Percentiles rank a stretch among this genome's conserved stretches.
These are phyloP conservation scores for Juglanconis sp. DNA, from an alignment of 2,329 filamentous ascomycete species.

Conservation along the genomic window DNA sequence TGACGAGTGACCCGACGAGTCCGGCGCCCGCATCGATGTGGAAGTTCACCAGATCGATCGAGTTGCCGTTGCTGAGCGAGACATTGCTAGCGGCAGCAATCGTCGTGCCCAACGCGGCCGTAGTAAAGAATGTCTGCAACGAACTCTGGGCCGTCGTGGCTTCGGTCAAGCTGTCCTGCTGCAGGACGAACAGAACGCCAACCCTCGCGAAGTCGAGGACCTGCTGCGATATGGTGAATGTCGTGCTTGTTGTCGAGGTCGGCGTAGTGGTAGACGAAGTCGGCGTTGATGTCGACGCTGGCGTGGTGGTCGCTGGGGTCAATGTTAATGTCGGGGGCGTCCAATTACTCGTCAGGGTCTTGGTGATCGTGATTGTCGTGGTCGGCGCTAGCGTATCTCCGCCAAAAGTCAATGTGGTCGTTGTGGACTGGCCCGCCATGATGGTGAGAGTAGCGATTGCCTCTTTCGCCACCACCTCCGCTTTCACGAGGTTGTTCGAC, in stretches of 20 bases:
- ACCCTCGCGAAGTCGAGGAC: constrained; percentile 63
- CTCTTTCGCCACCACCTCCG: constrained; percentile 22
- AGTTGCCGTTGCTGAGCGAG: constrained; percentile 36
- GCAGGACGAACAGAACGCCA: constrained; percentile 59
- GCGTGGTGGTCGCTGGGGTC: constrained; percentile 25
- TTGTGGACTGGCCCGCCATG: constrained; percentile 28
- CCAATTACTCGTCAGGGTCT: constrained; percentile 24
- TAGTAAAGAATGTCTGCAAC: constrained; percentile 54
- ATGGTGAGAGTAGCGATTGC: constrained; percentile 31
- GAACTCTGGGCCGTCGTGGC: constrained; percentile 53
- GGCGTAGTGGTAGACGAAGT: constrained; percentile 25
- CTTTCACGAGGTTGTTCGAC: constrained; percentile 20
- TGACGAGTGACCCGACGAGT: constrained; percentile 18
- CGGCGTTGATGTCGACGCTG: constrained; percentile 19
- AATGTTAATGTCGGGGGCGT: constrained; percentile 18
- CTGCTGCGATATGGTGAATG: constrained; percentile 51
- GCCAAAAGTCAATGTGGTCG: constrained; percentile 31
- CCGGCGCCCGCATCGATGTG: constrained; percentile 37
- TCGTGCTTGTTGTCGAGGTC: constrained; percentile 25
- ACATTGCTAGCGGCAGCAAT: constrained; percentile 34
- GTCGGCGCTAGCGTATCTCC: constrained; percentile 17
- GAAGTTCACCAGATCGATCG: constrained; percentile 49
- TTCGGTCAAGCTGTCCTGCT: constrained; percentile 47
- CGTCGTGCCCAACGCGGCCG: constrained; percentile 30
- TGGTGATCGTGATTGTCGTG: constrained; percentile 26